A percentile compares a stretch with the other conserved stretches of the same genome.
Evolutionary conservation across 2,329 filamentous ascomycete species (phyloP).

Genomic region (Fusarium siculi): DNA sequence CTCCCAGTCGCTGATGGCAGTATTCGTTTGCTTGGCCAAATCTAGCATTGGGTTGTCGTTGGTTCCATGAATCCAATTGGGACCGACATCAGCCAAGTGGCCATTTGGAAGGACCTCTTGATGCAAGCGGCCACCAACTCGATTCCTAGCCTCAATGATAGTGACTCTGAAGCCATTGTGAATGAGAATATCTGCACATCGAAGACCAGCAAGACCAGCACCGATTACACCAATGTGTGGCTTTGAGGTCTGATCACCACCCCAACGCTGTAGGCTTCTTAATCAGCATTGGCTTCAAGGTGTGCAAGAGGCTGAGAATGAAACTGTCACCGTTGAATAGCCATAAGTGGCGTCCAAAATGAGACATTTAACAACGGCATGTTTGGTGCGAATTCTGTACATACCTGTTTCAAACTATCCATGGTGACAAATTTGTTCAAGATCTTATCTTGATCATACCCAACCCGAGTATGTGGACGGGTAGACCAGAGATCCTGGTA

Average conservation of each 20-base stretch:
- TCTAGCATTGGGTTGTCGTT: slow-evolving; percentile 76
- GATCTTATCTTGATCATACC: slow-evolving; percentile 47
- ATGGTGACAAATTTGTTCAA: slow-evolving; percentile 45
- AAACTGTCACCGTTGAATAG: neutral
- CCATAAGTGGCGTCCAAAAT: neutral
- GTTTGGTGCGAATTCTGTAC: neutral
- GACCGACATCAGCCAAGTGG: slow-evolving; percentile 67
- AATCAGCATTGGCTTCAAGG: slow-evolving; percentile 36
- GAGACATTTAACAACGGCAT: neutral
- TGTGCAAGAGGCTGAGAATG: slow-evolving; percentile 20
- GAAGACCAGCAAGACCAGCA: slow-evolving; percentile 75
- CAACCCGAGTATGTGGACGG: slow-evolving; percentile 50
- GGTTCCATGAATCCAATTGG: slow-evolving; percentile 86
- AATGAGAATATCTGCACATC: slow-evolving; percentile 75
- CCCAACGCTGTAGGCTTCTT: slow-evolving; percentile 38
- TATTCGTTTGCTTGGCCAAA: slow-evolving; percentile 71
- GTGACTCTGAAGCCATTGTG: slow-evolving; percentile 74
- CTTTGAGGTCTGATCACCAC: slow-evolving; percentile 36
- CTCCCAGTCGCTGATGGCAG: slow-evolving; percentile 60
- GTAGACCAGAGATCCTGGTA: slow-evolving; percentile 61
- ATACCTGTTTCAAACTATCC: slow-evolving; percentile 53
- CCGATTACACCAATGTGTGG: slow-evolving; percentile 75
- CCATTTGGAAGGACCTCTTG: slow-evolving; percentile 62
- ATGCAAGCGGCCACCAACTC: slow-evolving; percentile 73
- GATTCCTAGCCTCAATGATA: slow-evolving; percentile 73